Conservation (phyloP, 1,284 basidiomycete species). For the Thelephora terrestris region DNA sequence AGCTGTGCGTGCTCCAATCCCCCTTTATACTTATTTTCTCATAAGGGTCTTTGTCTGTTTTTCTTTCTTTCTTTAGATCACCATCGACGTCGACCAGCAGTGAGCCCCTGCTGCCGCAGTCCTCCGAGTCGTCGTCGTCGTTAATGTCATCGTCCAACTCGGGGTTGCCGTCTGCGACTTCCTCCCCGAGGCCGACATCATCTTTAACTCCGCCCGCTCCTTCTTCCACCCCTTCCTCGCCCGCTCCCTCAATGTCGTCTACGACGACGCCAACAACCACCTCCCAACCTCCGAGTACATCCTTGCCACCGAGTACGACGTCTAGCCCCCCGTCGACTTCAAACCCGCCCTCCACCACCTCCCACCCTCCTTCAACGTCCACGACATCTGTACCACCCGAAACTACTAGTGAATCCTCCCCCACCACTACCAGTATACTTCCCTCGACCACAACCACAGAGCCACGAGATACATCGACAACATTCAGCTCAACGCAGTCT, state of each 20-base stretch:
- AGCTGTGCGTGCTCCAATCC: no score
- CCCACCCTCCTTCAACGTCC: slow-evolving; percentile 5
- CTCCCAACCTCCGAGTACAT: slow-evolving; percentile 4
- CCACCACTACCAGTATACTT: slow-evolving; percentile 5
- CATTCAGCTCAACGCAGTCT: slow-evolving; percentile 10
- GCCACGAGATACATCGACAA: slow-evolving; percentile 4
- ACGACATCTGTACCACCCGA: slow-evolving; percentile 3
- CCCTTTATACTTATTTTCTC: no score
- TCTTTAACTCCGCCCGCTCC: neutral
- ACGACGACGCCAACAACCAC: slow-evolving; percentile 4
- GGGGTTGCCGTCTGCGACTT: neutral
- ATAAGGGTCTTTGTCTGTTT: no score
- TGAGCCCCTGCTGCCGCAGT: no score
- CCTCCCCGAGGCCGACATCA: neutral
- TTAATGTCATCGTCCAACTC: neutral
- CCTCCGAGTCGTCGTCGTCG: no score
- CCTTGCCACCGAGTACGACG: slow-evolving; percentile 3
- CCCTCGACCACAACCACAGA: slow-evolving; percentile 2
- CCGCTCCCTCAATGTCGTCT: neutral
- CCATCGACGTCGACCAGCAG: no score
- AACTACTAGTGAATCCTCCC: slow-evolving; percentile 1
- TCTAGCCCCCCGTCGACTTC: slow-evolving; percentile 3
- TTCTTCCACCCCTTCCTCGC: neutral
- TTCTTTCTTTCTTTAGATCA: no score
- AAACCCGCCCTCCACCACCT: slow-evolving; percentile 6